Base-by-base conservation (phyloP, 495 filamentous ascomycete species). In the Penicillium roqueforti region DNA sequence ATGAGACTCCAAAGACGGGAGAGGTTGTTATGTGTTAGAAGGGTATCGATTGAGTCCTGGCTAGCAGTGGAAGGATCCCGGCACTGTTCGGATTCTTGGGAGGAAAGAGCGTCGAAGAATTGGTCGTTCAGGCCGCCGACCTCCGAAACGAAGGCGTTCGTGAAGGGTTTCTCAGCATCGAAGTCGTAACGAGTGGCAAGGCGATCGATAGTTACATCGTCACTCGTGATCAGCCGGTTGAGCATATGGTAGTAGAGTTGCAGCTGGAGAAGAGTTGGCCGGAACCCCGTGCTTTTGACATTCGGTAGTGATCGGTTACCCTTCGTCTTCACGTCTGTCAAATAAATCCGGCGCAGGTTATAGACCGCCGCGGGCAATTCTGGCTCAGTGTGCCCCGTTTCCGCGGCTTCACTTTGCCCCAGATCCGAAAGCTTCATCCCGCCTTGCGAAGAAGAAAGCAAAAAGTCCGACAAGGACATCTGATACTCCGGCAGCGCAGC, bases 241-340 rank as follows among this genome's bases (percentile, higher is more conserved):
- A 98, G 78, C 46, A 97, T 83, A n/a, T 84, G 85, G 59, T 91
- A 91, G 63, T 98, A 98, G 1, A 97, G 73, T 71, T 95, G 91
- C 7, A 98, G 75, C 68, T 98, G 93, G 47, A 96, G 84, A 47
- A 83, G 75, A 0, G 93, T 89, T 0, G 85, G 87, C 10, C 87
- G 84, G 18, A 91, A 81, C n/a, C 85, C 81, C 1, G 83, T 73
- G 25, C 80, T 83, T 19, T 77, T 75, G 36, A 76, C 70, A 22
- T 76, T 78, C 0, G 92, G 92, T 1, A 89, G 55, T 11, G 77
- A 78, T 11, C 75, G 73, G 37, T 75, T 79, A 7, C 67, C 78
- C 41, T 91, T 82, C 1, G 95, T 97, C 67, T 98, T 98, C 48
- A 93, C 82, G 60, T 98, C 93, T 6, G 85, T 87, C 45, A 98